phyloP scores from a whole-genome alignment of 2,329 filamentous ascomycete genomes.

The Paraphoma sp. region DNA sequence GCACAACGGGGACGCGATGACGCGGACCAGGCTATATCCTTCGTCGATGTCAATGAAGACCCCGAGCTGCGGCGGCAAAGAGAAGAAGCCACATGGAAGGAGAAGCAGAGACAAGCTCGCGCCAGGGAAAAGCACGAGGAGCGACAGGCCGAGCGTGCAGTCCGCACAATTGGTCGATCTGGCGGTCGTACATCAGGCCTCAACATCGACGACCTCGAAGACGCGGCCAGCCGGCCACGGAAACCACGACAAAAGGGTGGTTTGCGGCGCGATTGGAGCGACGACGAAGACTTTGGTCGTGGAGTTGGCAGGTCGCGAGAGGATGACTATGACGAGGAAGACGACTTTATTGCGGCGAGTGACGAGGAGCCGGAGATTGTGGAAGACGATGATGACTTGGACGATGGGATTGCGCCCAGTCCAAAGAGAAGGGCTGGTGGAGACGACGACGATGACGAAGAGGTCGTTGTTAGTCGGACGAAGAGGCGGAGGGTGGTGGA shows the following conservation, averaged over 20 bases:
- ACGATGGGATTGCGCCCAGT: conserved; percentile 53
- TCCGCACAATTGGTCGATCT: conserved; percentile 57
- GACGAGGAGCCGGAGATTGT: conserved; percentile 73
- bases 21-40: conserved; percentile 63
- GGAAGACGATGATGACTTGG: conserved; percentile 63
- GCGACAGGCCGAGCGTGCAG: conserved; percentile 65
- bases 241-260: conserved; percentile 47
- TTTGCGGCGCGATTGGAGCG: conserved; percentile 62
- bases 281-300: conserved; percentile 79
- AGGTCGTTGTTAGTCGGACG: conserved; percentile 36
- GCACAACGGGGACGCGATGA: conserved; percentile 56
- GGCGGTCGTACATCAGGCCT: conserved; percentile 65
- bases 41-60: conserved; percentile 74
- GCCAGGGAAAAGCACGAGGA: conserved; percentile 72
- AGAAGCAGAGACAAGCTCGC: conserved; percentile 68
- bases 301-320: conserved; percentile 62
- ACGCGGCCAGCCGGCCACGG: conserved; percentile 45
- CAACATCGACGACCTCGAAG: conserved; percentile 64
- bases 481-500: conserved; percentile 55
- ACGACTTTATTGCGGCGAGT: conserved; percentile 78
- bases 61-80: conserved; percentile 77
- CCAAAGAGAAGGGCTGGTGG: conserved; percentile 49
- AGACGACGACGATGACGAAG: conserved; percentile 48
- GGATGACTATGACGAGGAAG: conserved; percentile 80
- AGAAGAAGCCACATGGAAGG: conserved; percentile 77